Evolutionary conservation across 2,329 filamentous ascomycete species (phyloP), one percentile per base, ranked within the genome.

Genomic region (Penicillium occitanis): DNA sequence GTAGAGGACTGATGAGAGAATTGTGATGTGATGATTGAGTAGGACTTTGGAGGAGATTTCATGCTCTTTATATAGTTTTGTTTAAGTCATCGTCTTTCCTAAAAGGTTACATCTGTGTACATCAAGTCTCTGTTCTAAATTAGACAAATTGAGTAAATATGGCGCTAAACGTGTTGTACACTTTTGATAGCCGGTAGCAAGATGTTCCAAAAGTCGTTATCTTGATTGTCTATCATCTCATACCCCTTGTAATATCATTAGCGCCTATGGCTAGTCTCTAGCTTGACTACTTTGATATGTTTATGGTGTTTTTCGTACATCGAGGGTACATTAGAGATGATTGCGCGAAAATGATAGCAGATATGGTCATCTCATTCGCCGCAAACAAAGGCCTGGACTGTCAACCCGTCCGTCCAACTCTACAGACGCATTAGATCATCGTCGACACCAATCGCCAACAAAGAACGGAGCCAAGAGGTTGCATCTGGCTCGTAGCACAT

Each of bases 381-480:
- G 42, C 14, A 46, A 61, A 46, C 6, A 6, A 33, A 14, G 22
- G 58, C 22, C 37, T 61, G 22, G 25, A 48, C 35, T 11, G n/a
- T 61, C 19, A 40, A 50, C 8, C 35, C 17, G 22, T 25, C 11
- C 25, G 22, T 44, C 13, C 17, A 30, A 60, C 37, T 14, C 14
- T 19, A 25, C n/a, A 42, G 55, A 42, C 5, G 11, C 37, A 30
- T n/a, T 42, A 6, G 5, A 28, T 28, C 33, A 59, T 28, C n/a
- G 44, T n/a, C 13, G 13, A 46, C 57, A 13, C 40, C 40, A 44
- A 28, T 60, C 57, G 22, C 6, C 22, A 13, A n/a, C 5, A n/a
- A 30, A 6, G 6, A 42, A 44, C 14, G 44, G 14, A 46, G 60
- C 60, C 60, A 48, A 62, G 42, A 62, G 60, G 60, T 51, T 51